phyloP scores from a whole-genome alignment of 2,329 filamentous ascomycete species.

The Phyllosticta paracitricarpa region DNA sequence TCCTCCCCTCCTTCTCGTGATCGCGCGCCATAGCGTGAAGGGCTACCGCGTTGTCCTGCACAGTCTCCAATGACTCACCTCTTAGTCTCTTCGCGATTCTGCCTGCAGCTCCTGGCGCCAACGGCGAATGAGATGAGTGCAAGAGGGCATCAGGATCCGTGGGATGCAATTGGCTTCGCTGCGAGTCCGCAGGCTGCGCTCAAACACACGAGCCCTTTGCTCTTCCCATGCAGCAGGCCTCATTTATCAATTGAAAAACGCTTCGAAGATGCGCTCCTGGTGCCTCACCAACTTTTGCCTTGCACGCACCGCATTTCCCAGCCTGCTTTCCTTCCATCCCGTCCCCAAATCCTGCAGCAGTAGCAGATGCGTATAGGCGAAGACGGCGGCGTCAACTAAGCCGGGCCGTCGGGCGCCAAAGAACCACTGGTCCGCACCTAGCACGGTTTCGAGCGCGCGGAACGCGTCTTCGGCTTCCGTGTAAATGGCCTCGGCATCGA shows the following conservation, averaged over 20 bases:
- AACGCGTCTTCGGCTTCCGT: constrained; percentile 53
- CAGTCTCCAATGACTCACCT: constrained; percentile 4
- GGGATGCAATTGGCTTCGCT: neutral
- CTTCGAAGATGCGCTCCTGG: constrained; percentile 45
- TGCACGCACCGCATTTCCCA: constrained; percentile 47
- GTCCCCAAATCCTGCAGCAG: constrained; percentile 49
- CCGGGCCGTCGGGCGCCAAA: constrained; percentile 50
- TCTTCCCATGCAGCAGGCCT: no score
- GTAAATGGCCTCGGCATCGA: constrained; percentile 49
- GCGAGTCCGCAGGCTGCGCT: neutral
- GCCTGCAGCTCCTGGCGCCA: neutral
- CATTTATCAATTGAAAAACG: constrained; percentile 33
- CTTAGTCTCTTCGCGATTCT: neutral
- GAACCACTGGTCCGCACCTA: constrained; percentile 52
- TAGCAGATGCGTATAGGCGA: constrained; percentile 79
- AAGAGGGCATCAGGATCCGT: neutral
- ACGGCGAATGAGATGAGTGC: neutral
- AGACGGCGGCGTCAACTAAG: constrained; percentile 79
- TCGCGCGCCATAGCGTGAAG: constrained; percentile 1
- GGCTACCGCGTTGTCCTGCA: neutral
- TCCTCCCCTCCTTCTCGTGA: constrained; percentile 2
- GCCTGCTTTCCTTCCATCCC: constrained; percentile 52
- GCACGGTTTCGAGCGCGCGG: constrained; percentile 47
- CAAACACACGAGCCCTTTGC: neutral
- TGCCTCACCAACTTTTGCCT: constrained; percentile 57